Base-by-base conservation (phyloP, 805 yeast species). In the Deakozyma indianensis region DNA sequence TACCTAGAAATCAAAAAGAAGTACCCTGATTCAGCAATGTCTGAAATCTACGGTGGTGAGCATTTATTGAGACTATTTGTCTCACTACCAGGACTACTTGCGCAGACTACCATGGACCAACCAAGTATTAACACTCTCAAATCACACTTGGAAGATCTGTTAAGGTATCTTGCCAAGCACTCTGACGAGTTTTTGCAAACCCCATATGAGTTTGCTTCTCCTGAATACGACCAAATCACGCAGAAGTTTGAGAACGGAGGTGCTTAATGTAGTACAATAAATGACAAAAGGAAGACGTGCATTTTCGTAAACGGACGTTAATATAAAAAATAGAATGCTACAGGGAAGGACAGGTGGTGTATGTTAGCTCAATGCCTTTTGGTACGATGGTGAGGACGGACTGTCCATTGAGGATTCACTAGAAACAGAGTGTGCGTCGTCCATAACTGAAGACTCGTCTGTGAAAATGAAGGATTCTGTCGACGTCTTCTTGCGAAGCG, bases 71-170 rank as follows among this genome's bases (percentile, higher is more conserved):
- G 98, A 51, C 63, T 90, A 47, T 67, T 87, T 51, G 80, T 84
- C 15, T 69, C 83, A 1, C 63, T 92, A 41, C 97, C 98, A 0
- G 92, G 86, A 9, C 64, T 87, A n/a, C 71, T 88, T 45, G 73
- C 85, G 0, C 80, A 78, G 50, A 78, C 95, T 1, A 65, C 78
- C 5, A 83, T 87, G 87, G 96, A 87, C 54, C 69, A 73, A n/a
- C 80, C 78, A 47, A 77, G 87, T 45, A 64, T 81, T 3, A 68
- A 66, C 4, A 71, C 72, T 16, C 60, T 85, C 48, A 68, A 76
- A 48, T 66, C 63, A 7, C 76, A 78, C 48, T 54, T 80, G 47
- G 80, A 74, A 45, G 70, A 63, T 23, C 63, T 85, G 16, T 59
- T 82, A 48, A 59, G 60, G 45, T 84, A 64, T 60, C 52, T 86